phyloP scores from a whole-genome alignment of 192 early-diverging fungal genomes.

The Backusella liffmaniae region DNA sequence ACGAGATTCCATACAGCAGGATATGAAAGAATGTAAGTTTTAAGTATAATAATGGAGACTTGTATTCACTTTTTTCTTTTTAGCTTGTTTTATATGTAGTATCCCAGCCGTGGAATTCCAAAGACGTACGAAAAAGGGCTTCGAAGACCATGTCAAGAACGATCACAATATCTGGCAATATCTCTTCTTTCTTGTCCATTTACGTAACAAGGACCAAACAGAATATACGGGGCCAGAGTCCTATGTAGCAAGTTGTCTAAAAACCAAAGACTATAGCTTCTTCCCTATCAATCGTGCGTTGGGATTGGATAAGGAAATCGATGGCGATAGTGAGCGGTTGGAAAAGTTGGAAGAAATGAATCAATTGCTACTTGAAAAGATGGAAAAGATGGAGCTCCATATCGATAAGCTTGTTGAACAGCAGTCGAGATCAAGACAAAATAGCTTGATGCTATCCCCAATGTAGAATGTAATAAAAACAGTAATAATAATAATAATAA shows the following conservation, averaged over 20 bases:
- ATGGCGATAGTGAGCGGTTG: slow-evolving; percentile 18
- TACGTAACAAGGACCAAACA: slow-evolving; percentile 19
- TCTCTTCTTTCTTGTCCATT: slow-evolving; percentile 25
- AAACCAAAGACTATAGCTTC: slow-evolving; percentile 23
- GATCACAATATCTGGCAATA: slow-evolving; percentile 33
- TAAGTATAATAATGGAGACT: too few species aligned
- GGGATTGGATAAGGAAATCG: slow-evolving; percentile 5
- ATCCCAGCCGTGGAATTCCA: slow-evolving; percentile 29
- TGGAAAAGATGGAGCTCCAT: slow-evolving; percentile 16
- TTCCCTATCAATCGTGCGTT: slow-evolving; percentile 30
- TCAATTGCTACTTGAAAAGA: slow-evolving; percentile 1
- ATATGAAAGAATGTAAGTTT: slow-evolving; percentile 31
- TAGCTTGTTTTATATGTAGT: slow-evolving; percentile 31
- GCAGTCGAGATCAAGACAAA: slow-evolving; percentile 8
- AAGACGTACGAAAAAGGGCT: slow-evolving; percentile 21
- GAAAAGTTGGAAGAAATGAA: slow-evolving; percentile 27
- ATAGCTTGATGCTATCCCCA: slow-evolving; percentile 22
- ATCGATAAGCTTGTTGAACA: slow-evolving; percentile 16
- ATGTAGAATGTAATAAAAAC: background rate
- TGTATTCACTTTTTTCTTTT: background rate
- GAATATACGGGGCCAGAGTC: slow-evolving; percentile 29
- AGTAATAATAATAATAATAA: too few species aligned
- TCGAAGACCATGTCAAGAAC: slow-evolving; percentile 30
- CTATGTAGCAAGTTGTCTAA: slow-evolving; percentile 23
- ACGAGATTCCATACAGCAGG: slow-evolving; percentile 21